Percentiles rank a stretch among this genome's conserved stretches.
phyloP scores from a whole-genome alignment of 2,329 filamentous ascomycete genomes.

The Boeremia lycopersici region DNA sequence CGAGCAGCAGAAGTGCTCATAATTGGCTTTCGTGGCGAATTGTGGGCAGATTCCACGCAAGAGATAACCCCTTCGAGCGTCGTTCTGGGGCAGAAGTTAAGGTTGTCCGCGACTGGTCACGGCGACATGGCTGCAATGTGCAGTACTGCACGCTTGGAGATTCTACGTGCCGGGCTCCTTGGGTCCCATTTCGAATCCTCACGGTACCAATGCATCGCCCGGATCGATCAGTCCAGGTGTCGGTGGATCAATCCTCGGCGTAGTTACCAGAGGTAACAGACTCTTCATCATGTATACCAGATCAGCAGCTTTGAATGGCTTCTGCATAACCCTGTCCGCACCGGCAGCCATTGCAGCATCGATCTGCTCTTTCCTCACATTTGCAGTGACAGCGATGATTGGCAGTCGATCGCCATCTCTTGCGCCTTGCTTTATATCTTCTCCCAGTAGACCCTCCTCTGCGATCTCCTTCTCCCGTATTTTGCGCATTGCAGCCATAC shows the following conservation, averaged over 20 bases:
- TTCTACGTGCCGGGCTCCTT: neutral
- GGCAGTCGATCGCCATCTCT: constrained; percentile 30
- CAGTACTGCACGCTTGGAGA: neutral
- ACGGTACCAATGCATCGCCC: constrained; percentile 24
- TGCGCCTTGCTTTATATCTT: constrained; percentile 29
- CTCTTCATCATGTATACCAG: constrained; percentile 45
- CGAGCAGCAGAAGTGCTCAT: neutral
- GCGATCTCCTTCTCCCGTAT: constrained; percentile 56
- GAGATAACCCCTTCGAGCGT: neutral
- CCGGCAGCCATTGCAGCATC: constrained; percentile 42
- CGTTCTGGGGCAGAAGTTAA: neutral
- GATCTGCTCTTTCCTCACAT: constrained; percentile 46
- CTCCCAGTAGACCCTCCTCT: constrained; percentile 22
- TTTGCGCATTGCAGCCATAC: constrained; percentile 48
- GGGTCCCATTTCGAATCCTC: neutral
- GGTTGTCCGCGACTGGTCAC: neutral
- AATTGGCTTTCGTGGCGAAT: neutral
- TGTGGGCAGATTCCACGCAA: neutral
- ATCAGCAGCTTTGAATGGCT: constrained; percentile 45
- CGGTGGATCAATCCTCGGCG: constrained; percentile 25
- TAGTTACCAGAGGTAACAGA: constrained; percentile 31
- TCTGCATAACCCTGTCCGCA: constrained; percentile 45
- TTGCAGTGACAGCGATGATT: constrained; percentile 48
- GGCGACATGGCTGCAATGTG: neutral
- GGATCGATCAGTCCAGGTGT: constrained; percentile 17